These are phyloP conservation scores for Mimosa bimucronata DNA, from an alignment of 306 rosid species.

Conservation along the genomic window DNA sequence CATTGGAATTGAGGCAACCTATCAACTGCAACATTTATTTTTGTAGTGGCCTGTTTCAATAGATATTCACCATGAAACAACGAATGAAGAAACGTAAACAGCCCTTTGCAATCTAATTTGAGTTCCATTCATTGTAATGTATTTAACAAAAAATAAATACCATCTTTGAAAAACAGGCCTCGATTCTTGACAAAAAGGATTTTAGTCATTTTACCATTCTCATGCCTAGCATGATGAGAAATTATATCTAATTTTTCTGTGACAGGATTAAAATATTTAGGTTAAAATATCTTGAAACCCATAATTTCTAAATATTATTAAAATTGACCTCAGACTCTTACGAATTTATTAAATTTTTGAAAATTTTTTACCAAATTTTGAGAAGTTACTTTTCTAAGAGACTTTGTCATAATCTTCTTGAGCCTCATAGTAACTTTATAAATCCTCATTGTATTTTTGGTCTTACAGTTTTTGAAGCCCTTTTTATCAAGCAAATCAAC, in stretches of 20 bases:
- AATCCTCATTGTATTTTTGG: not conserved
- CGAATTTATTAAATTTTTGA: not conserved
- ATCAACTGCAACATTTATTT: constrained; percentile 89
- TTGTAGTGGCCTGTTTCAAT: constrained; percentile 82
- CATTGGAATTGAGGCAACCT: constrained; percentile 75
- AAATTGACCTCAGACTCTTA: not conserved
- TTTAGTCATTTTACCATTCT: not conserved
- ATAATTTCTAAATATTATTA: not conserved
- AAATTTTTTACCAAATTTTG: not conserved
- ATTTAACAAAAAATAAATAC: not conserved
- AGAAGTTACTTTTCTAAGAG: not conserved
- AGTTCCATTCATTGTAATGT: constrained; percentile 1
- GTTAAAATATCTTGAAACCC: not conserved
- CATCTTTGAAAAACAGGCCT: not conserved
- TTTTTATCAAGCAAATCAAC: not conserved
- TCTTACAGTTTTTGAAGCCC: not conserved
- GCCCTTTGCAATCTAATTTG: constrained; percentile 8
- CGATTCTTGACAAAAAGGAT: not conserved
- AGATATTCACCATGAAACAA: constrained; percentile 39
- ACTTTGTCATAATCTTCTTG: not conserved
- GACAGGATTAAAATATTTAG: not conserved
- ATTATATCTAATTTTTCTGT: not conserved
- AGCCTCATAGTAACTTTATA: not conserved
- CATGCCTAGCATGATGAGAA: not conserved
- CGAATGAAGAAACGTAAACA: not conserved